These are phyloP conservation scores for Syncephalastrum monosporum DNA, from an alignment of 371 early-diverging fungal species.

Conservation along the genomic window DNA sequence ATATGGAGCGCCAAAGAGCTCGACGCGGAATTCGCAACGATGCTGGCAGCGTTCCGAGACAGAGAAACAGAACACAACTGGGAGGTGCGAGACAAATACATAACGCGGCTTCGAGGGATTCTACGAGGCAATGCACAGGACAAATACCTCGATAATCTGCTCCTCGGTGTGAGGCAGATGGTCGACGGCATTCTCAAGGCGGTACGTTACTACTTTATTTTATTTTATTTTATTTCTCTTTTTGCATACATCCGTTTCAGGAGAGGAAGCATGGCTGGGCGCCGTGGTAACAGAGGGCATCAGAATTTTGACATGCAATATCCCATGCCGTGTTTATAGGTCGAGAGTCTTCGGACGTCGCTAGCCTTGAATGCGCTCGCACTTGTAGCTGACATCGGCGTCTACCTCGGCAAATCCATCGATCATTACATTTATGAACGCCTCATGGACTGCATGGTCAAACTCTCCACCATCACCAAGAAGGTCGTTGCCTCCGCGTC, in stretches of 20 bases:
- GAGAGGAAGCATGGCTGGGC: neutral
- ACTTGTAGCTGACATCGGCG: conserved; percentile 39
- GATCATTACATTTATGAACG: conserved; percentile 43
- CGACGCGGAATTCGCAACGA: conserved; percentile 19
- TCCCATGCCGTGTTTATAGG: conserved; percentile 16
- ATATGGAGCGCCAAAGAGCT: conserved; percentile 24
- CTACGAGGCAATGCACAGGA: conserved; percentile 43
- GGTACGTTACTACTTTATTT: conserved; percentile 21
- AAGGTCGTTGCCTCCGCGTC: conserved; percentile 38
- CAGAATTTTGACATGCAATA: neutral
- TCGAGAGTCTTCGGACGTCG: conserved; percentile 47
- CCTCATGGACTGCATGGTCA: conserved; percentile 35
- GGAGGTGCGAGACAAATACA: conserved; percentile 25
- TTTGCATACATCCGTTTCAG: neutral
- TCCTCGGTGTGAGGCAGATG: conserved; percentile 34
- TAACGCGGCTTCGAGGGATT: conserved; percentile 29
- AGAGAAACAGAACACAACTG: conserved; percentile 35
- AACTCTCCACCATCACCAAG: conserved; percentile 38
- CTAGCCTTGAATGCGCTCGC: conserved; percentile 39
- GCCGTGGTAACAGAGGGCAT: neutral
- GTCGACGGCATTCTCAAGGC: conserved; percentile 49
- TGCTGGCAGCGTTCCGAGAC: conserved; percentile 21
- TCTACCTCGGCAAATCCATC: conserved; percentile 30
- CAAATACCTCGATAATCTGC: conserved; percentile 31
- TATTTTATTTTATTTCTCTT: neutral